These are phyloP conservation scores for Bipolaris gigantea DNA, from an alignment of 2,329 filamentous ascomycete genomes.

Conservation along the genomic window DNA sequence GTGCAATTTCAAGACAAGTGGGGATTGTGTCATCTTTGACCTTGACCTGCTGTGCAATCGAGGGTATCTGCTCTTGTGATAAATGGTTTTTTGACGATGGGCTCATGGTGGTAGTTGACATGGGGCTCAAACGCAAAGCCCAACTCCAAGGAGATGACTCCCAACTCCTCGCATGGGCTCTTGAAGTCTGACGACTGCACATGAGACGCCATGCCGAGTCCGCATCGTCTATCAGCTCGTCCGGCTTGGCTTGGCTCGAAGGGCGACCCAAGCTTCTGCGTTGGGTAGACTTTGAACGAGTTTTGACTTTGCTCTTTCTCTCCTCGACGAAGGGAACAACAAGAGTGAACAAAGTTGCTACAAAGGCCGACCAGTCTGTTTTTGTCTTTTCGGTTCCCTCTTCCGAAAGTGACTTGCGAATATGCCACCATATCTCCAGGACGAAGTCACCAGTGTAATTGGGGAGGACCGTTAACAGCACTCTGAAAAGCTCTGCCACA, in stretches of 20 bases:
- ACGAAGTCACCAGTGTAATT: conserved; percentile 43
- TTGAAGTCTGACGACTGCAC: conserved; percentile 35
- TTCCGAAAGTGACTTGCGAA: conserved; percentile 28
- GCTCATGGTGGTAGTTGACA: conserved; percentile 25
- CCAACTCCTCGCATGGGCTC: conserved; percentile 36
- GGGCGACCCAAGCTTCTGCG: conserved; percentile 30
- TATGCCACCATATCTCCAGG: conserved; percentile 45
- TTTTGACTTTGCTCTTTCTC: conserved; percentile 24
- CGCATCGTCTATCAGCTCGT: conserved; percentile 28
- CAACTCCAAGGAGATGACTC: conserved; percentile 40
- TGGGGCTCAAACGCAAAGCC: conserved; percentile 34
- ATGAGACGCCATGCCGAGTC: conserved; percentile 39
- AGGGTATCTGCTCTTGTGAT: conserved; percentile 9
- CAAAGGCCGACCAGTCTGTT: conserved; percentile 46
- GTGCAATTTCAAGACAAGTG: conserved; percentile 36
- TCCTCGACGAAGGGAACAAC: conserved; percentile 42
- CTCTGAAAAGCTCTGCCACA: conserved; percentile 37
- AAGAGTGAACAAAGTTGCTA: conserved; percentile 46
- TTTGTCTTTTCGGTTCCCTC: conserved; percentile 14
- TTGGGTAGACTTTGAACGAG: conserved; percentile 23
- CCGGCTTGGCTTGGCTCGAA: conserved; percentile 27
- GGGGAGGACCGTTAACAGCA: conserved; percentile 39
- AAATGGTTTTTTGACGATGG: conserved; percentile 27
- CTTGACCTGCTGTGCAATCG: conserved; percentile 33
- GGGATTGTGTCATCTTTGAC: conserved; percentile 32